Percentiles rank a stretch among this genome's conserved stretches.
Conservation (phyloP, 2,329 filamentous ascomycete genomes). For the Orbilia brochopaga region DNA sequence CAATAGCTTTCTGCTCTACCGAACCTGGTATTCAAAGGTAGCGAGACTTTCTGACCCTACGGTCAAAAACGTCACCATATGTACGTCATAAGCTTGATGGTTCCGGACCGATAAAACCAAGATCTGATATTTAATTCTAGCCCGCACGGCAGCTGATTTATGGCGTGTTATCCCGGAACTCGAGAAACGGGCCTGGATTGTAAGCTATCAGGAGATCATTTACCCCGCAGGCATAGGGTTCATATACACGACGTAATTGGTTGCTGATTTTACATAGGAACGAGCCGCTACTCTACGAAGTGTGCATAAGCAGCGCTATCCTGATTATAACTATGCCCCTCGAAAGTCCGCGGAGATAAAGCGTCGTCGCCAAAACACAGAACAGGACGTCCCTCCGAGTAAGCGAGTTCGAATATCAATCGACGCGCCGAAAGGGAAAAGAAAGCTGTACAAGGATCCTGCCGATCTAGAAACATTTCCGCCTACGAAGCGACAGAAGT, state of each 20-base stretch:
- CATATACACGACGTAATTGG: neutral
- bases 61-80: conserved; percentile 12
- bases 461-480: neutral
- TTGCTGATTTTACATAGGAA: conserved; percentile 2
- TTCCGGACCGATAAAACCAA: neutral
- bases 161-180: conserved; percentile 6
- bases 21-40: conserved; percentile 8
- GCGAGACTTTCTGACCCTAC: neutral
- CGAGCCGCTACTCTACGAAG: neutral
- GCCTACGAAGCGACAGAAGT: too few species aligned
- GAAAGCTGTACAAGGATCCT: conserved; percentile 19
- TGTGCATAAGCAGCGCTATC: neutral
- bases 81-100: neutral
- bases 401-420: conserved; percentile 20
- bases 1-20: conserved; percentile 13
- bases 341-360: conserved; percentile 13
- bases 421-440: neutral
- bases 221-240: too few species aligned
- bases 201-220: neutral
- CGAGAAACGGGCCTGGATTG: conserved; percentile 16
- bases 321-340: conserved; percentile 18
- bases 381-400: conserved; percentile 12
- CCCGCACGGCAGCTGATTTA: conserved; percentile 7
- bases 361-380: conserved; percentile 9
- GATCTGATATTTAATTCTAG: neutral